phyloP scores from a whole-genome alignment of 2,329 filamentous ascomycete species.

The Colletotrichum horii region DNA sequence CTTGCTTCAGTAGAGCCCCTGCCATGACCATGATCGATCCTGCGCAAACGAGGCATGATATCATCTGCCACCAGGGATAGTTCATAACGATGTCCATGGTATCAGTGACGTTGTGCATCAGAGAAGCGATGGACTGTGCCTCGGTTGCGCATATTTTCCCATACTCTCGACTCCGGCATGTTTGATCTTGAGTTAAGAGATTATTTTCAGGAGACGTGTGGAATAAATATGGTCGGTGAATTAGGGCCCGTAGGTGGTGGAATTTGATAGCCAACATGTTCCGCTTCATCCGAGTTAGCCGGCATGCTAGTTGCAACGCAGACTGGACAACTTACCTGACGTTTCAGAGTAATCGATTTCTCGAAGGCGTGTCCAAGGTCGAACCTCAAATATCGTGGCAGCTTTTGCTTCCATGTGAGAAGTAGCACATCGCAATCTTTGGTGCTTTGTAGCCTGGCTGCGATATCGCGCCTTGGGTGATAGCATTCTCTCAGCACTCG shows the following conservation, averaged over 20 bases:
- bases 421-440: neutral
- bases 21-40: neutral
- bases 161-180: neutral
- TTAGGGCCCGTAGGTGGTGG: neutral
- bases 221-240: neutral
- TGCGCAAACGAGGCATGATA: neutral
- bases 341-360: neutral
- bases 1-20: neutral
- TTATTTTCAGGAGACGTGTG: neutral
- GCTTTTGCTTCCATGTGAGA: neutral
- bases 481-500: neutral
- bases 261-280: neutral
- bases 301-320: fast-evolving
- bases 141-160: neutral
- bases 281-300: neutral
- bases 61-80: neutral
- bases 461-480: neutral
- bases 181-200: neutral
- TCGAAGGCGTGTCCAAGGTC: neutral
- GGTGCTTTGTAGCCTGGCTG: neutral
- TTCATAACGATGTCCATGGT: neutral
- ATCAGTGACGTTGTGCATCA: neutral
- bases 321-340: neutral
- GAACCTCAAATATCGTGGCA: neutral
- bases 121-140: neutral